Percentiles rank a stretch among this genome's conserved stretches.
Evolutionary conservation across 2,329 filamentous ascomycete species (phyloP).

Genomic region (Stachybotrys chlorohalonatus): DNA sequence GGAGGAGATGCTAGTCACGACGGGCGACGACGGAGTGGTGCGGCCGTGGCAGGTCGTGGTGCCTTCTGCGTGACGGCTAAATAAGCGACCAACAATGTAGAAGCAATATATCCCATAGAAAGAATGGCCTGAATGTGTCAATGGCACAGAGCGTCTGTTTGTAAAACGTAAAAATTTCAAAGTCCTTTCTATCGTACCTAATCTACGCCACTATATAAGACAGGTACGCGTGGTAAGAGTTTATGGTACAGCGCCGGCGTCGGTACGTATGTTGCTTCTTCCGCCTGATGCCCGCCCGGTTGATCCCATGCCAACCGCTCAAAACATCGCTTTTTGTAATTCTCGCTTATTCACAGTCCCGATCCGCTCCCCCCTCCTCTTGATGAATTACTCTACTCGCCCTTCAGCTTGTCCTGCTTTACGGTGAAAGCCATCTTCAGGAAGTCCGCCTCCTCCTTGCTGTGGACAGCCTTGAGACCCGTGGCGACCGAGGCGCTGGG

Average conservation of each 20-base stretch:
- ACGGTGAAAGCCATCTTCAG: conserved; percentile 57
- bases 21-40: conserved; percentile 84
- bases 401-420: conserved; percentile 61
- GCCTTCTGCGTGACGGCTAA: background rate
- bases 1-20: conserved; percentile 84
- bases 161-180: conserved; percentile 6
- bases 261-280: background rate
- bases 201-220: conserved; percentile 11
- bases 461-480: conserved; percentile 77
- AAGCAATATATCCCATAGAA: background rate
- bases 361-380: background rate
- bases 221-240: conserved; percentile 14
- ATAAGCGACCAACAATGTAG: background rate
- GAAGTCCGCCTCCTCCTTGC: conserved; percentile 87
- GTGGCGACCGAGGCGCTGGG: conserved; percentile 92
- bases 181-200: conserved; percentile 14
- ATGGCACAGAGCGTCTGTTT: background rate
- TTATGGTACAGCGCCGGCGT: conserved; percentile 21
- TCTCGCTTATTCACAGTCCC: conserved; percentile 1
- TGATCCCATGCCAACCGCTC: background rate
- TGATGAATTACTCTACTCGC: conserved; percentile 35
- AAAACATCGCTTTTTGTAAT: background rate
- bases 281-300: background rate
- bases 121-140: background rate
- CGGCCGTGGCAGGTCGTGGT: conserved; percentile 64